Evolutionary conservation across 257 asterid genomes (phyloP), one percentile per base, ranked within the genome.

Genomic region (Leonotis leonurus): DNA sequence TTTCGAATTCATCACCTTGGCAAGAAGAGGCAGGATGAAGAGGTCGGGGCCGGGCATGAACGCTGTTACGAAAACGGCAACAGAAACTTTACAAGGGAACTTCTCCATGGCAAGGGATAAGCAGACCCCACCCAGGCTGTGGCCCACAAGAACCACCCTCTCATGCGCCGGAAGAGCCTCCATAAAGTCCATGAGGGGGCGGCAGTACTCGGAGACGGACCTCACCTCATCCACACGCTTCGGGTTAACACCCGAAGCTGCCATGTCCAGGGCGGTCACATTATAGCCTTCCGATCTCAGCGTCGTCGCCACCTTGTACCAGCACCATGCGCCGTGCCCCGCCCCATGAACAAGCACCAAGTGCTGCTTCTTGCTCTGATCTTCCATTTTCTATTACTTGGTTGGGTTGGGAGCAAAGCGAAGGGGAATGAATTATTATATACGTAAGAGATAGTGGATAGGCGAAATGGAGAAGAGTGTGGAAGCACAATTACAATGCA

Each of bases 261-360:
- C 78, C 88, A 82, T 76, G 78, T 82, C 88, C 4, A 79, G 68
- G 53, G 68, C 78, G 0, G 80, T 79, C 3, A 77, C 84, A 4
- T 60, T 76, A 58, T 72, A 80, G 29, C 83, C 80, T 12, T 40
- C 56, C 36, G 60, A 57, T 62, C 70, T 77, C 62, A 75, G 73
- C 65, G 70, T 46, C 8, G 80, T 21, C 24, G 40, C 76, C 64
- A 78, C 73, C 58, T 63, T 80, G 69, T 75, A 77, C 86, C 86
- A 77, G 68, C 81, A 77, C 84, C 89, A 80, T 1, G 82, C 84
- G 0, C 86, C 86, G 11, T 77, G 86, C 51, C 82, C 70, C 3
- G 79, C 81, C 5, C 88, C 89, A 2, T 83, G 84, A 21, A 80
- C 73, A 39, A 77, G 50, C 65, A 77, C 79, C 36, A 80, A 77